Conservation (phyloP, 2,329 filamentous ascomycete genomes). For the Fusarium verrucosum region DNA sequence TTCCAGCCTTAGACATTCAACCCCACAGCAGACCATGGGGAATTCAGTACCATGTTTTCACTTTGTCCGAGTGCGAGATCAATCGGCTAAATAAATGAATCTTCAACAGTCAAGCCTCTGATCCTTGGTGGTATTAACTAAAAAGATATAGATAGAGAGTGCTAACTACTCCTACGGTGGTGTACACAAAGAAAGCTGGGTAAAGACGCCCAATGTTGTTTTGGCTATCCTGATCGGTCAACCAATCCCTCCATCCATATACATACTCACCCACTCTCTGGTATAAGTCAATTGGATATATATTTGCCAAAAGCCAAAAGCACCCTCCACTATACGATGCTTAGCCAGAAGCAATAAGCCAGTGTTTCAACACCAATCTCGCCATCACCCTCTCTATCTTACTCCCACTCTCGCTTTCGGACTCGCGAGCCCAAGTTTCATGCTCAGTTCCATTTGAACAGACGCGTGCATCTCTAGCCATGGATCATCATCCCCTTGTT, state of each 20-base stretch:
- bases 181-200: constrained; percentile 10
- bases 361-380: constrained; percentile 9
- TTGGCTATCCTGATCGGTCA: constrained; percentile 27
- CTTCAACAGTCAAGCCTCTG: constrained; percentile 8
- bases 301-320: constrained; percentile 35
- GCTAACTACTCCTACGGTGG: neutral
- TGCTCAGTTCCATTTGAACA: constrained; percentile 21
- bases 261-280: constrained; percentile 20
- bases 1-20: neutral
- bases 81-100: constrained; percentile 7
- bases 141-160: constrained; percentile 2
- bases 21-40: neutral
- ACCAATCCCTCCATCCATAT: neutral
- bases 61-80: neutral
- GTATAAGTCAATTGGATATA: constrained; percentile 44
- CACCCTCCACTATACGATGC: constrained; percentile 32
- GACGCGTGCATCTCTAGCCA: constrained; percentile 28
- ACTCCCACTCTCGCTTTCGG: neutral
- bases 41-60: neutral
- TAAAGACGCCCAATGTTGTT: constrained; percentile 6
- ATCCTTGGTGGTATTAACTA: constrained; percentile 33
- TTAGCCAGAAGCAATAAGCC: constrained; percentile 27
- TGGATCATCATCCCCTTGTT: constrained; percentile 6
- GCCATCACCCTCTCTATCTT: constrained; percentile 8
- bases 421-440: constrained; percentile 9